Percentiles rank a stretch among this genome's conserved stretches.
phyloP scores from a whole-genome alignment of 495 filamentous ascomycete genomes.

The Trichoderma gamsii region DNA sequence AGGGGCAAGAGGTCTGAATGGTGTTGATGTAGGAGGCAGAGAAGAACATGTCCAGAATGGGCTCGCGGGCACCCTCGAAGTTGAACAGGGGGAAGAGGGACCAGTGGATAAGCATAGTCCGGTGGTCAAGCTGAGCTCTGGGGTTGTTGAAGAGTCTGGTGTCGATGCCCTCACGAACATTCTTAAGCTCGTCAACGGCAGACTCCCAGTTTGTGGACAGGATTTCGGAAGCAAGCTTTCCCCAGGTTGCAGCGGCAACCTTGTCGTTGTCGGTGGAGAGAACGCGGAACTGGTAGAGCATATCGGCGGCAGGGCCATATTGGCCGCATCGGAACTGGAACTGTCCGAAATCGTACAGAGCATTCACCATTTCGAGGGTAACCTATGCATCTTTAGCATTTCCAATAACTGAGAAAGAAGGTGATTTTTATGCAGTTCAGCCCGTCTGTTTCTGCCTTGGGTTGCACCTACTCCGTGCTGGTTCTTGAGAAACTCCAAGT shows the following conservation, averaged over 20 bases:
- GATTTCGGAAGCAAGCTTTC: slow-evolving; percentile 90
- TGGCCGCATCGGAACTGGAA: slow-evolving; percentile 96
- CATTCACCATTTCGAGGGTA: slow-evolving; percentile 88
- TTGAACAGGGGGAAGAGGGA: slow-evolving; percentile 98
- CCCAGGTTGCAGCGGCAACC: slow-evolving; percentile 90
- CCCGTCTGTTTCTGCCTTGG: not conserved
- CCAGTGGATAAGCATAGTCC: slow-evolving; percentile 98
- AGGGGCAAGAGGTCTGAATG: slow-evolving; percentile 94
- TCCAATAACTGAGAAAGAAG: not conserved
- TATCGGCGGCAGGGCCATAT: slow-evolving; percentile 78
- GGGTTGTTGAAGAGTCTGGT: slow-evolving; percentile 90
- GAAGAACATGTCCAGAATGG: slow-evolving; percentile 92
- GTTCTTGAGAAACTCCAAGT: slow-evolving; percentile 92
- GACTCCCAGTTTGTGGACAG: slow-evolving; percentile 87
- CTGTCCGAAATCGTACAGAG: slow-evolving; percentile 86
- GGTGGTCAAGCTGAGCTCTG: slow-evolving; percentile 85
- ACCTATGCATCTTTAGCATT: slow-evolving; percentile 42
- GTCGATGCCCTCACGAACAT: slow-evolving; percentile 90
- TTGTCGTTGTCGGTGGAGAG: slow-evolving; percentile 97
- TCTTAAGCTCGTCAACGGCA: slow-evolving; percentile 91
- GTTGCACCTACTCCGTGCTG: slow-evolving; percentile 63
- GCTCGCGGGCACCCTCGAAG: slow-evolving; percentile 83
- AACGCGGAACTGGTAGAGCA: slow-evolving; percentile 93
- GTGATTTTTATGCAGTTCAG: not conserved
- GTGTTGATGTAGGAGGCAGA: slow-evolving; percentile 95